Evolutionary conservation across 192 early-diverging fungal genomes (phyloP).

Genomic region (Entrophospora sp.): DNA sequence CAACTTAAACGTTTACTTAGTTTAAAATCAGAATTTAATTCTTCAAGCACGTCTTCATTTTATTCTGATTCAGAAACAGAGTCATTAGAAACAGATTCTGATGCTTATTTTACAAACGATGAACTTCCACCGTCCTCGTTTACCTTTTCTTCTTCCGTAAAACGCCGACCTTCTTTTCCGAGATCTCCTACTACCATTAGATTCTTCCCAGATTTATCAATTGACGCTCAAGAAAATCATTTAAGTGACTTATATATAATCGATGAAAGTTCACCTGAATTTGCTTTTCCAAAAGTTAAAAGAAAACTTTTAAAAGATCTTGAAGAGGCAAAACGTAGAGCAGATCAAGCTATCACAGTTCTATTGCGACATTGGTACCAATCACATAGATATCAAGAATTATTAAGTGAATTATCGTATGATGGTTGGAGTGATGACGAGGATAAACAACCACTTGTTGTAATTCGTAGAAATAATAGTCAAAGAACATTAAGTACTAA

Average conservation of each 20-base stretch:
- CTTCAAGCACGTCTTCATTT: neutral
- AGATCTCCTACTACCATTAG: neutral
- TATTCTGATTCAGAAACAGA: constrained; percentile 10
- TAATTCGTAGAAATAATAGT: neutral
- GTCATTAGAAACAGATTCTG: constrained; percentile 3
- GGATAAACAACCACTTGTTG: neutral
- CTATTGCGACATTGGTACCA: neutral
- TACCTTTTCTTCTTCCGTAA: neutral
- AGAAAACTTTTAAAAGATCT: neutral
- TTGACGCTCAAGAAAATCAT: constrained; percentile 2
- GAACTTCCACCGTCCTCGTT: neutral
- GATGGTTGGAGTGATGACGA: constrained; percentile 7
- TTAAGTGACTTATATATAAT: constrained; percentile 1
- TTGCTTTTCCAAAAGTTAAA: constrained; percentile 6
- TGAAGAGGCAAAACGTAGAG: neutral
- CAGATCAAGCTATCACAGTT: neutral
- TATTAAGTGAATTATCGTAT: neutral
- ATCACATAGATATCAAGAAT: constrained; percentile 2
- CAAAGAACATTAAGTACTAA: neutral
- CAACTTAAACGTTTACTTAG: neutral
- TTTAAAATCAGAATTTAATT: neutral
- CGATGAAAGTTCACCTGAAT: neutral
- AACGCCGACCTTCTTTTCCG: neutral
- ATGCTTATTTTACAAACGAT: neutral
- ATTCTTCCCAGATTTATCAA: neutral